Percentiles rank a stretch among this genome's conserved stretches.
Conservation (phyloP, 1,139 yeast genomes). For the Suhomyces panamericanus region DNA sequence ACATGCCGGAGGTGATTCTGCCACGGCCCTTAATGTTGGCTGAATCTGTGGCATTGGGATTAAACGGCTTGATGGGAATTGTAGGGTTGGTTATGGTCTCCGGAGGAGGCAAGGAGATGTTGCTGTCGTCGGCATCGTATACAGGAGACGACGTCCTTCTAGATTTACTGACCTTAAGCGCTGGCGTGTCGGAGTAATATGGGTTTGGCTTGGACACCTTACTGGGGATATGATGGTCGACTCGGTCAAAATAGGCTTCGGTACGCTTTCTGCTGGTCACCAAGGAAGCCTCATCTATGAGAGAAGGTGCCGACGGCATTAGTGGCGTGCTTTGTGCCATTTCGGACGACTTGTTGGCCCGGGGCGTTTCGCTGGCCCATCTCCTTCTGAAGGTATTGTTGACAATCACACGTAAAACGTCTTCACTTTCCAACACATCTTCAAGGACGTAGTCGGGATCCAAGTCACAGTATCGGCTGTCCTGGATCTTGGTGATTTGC, state of each 20-base stretch:
- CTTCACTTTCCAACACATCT: slow-evolving; percentile 61
- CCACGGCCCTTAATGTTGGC: slow-evolving; percentile 24
- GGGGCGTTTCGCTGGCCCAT: slow-evolving; percentile 6
- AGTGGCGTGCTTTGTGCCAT: slow-evolving; percentile 15
- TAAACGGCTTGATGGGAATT: slow-evolving; percentile 25
- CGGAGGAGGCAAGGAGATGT: slow-evolving; percentile 40
- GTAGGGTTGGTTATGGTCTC: slow-evolving; percentile 21
- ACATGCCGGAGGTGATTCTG: slow-evolving; percentile 71
- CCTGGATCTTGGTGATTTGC: slow-evolving; percentile 60
- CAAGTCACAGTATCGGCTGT: slow-evolving; percentile 63
- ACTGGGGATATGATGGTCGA: slow-evolving; percentile 28
- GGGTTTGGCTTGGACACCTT: slow-evolving; percentile 16
- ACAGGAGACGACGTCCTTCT: slow-evolving; percentile 9
- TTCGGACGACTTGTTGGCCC: slow-evolving; percentile 9
- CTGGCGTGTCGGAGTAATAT: slow-evolving; percentile 9
- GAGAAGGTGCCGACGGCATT: slow-evolving; percentile 15
- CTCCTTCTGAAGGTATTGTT: slow-evolving; percentile 22
- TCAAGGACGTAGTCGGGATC: slow-evolving; percentile 71
- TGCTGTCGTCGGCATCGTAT: slow-evolving; percentile 19
- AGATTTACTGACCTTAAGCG: slow-evolving; percentile 11
- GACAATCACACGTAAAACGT: slow-evolving; percentile 56
- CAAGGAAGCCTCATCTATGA: slow-evolving; percentile 14
- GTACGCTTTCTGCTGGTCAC: slow-evolving; percentile 24
- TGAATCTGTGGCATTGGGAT: slow-evolving; percentile 13
- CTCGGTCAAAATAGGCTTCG: slow-evolving; percentile 30